phyloP scores from a whole-genome alignment of 2,329 filamentous ascomycete species.

The Trichoderma sp. region DNA sequence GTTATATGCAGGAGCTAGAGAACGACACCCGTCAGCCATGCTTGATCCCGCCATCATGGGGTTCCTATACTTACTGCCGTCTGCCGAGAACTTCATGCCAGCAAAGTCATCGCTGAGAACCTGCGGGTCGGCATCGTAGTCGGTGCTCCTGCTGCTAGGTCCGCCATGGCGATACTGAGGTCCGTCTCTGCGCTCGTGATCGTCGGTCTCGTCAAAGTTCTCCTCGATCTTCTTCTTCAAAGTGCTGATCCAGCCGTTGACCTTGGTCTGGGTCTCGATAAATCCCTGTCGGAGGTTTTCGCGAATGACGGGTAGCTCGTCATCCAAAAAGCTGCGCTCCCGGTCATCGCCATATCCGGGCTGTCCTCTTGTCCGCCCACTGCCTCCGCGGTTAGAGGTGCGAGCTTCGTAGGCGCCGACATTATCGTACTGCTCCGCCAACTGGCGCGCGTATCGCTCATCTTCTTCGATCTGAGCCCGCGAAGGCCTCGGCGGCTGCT shows the following conservation, averaged over 20 bases:
- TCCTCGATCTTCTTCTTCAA: constrained; percentile 94
- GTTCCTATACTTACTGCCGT: constrained; percentile 57
- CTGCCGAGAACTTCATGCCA: constrained; percentile 63
- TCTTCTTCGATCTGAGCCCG: constrained; percentile 83
- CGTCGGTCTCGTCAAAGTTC: constrained; percentile 73
- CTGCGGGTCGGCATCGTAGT: constrained; percentile 94
- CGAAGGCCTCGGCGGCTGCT: constrained; percentile 77
- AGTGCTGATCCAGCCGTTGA: constrained; percentile 89
- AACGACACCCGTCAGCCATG: constrained; percentile 5
- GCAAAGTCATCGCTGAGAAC: constrained; percentile 89
- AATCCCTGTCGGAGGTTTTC: constrained; percentile 96
- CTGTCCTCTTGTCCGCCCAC: constrained; percentile 43
- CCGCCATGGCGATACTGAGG: constrained; percentile 57
- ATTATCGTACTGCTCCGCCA: constrained; percentile 86
- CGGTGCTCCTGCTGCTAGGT: constrained; percentile 71
- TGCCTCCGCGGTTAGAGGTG: constrained; percentile 50
- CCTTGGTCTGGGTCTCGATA: constrained; percentile 86
- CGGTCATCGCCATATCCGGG: constrained; percentile 44
- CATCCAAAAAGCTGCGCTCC: constrained; percentile 91
- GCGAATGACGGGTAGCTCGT: constrained; percentile 89
- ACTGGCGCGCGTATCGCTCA: constrained; percentile 86
- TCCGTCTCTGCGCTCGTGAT: constrained; percentile 37
- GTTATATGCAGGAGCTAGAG: constrained; percentile 37
- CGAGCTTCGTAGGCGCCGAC: constrained; percentile 60
- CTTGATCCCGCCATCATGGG: background rate